A percentile compares a stretch with the other conserved stretches of the same genome.
These are phyloP conservation scores for Zizania palustris DNA, from an alignment of 202 grass and related monocot genomes.

Conservation along the genomic window DNA sequence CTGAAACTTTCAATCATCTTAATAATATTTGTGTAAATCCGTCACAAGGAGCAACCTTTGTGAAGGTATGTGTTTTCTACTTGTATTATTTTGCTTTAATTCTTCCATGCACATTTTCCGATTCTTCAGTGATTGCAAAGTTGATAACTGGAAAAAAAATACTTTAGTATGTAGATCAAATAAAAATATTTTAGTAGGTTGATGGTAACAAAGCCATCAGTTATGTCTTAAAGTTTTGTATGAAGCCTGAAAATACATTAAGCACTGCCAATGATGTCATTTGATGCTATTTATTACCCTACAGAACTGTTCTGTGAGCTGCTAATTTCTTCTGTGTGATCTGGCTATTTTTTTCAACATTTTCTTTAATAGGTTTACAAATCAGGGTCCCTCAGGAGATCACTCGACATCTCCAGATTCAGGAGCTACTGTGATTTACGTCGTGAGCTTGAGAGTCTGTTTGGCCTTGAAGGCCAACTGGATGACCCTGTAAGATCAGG, in stretches of 20 bases:
- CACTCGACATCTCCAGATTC: conserved; percentile 86
- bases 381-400: conserved; percentile 92
- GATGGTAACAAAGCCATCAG: not conserved
- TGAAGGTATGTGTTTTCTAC: conserved; percentile 64
- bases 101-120: too few relatives aligned
- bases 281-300: not conserved
- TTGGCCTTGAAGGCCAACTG: conserved; percentile 91
- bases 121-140: not conserved
- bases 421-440: conserved; percentile 81
- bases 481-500: conserved; percentile 93
- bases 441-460: conserved; percentile 75
- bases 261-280: not conserved
- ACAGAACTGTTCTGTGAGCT: not conserved
- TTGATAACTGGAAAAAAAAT: not conserved
- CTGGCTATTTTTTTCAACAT: conserved; percentile 6
- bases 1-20: conserved; percentile 58
- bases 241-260: not conserved
- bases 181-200: not conserved
- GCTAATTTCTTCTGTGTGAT: conserved; percentile 5
- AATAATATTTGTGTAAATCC: conserved; percentile 63
- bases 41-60: conserved; percentile 81
- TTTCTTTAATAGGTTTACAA: conserved; percentile 75
- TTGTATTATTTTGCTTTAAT: not conserved
- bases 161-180: conserved; percentile 1
- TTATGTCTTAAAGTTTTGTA: conserved; percentile 25